A percentile compares a stretch with the other conserved stretches of the same genome.
Evolutionary conservation across 106 monocot genomes (phyloP).

Genomic region (Posidonia australis): DNA sequence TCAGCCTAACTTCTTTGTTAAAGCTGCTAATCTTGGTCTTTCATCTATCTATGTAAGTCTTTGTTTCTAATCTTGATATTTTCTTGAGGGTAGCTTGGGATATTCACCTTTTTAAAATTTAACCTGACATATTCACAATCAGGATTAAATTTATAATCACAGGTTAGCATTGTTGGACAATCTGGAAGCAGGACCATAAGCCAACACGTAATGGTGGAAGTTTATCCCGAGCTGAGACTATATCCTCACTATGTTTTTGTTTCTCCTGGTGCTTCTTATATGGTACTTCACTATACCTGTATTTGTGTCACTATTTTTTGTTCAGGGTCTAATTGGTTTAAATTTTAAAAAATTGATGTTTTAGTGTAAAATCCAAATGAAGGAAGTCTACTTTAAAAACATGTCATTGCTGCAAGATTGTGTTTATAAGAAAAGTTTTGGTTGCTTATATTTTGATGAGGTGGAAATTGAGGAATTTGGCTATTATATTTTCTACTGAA

Average conservation of each 20-base stretch:
- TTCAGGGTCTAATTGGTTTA: no score
- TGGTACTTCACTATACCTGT: conserved; percentile 34
- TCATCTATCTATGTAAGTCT: conserved; percentile 77
- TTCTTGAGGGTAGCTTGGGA: background rate
- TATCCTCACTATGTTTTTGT: conserved; percentile 77
- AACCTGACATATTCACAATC: conserved; percentile 7
- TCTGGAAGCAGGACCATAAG: conserved; percentile 58
- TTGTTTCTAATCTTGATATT: background rate
- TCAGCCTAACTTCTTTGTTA: conserved; percentile 45
- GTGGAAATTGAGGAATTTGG: no score
- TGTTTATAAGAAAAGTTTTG: no score
- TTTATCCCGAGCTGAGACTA: conserved; percentile 53
- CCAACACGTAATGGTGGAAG: conserved; percentile 78
- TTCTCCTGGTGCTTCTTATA: conserved; percentile 74
- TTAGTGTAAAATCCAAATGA: no score
- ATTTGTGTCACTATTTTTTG: no score
- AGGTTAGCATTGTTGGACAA: conserved; percentile 48
- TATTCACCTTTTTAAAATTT: no score
- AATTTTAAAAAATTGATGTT: no score
- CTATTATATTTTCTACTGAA: no score
- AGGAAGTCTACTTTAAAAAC: no score
- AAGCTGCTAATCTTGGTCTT: conserved; percentile 48
- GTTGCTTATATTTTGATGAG: no score
- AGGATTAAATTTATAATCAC: conserved; percentile 14
- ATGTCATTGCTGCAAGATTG: no score